Base-by-base conservation (phyloP, 805 yeast species). In the Barnettozyma sucrosica region DNA sequence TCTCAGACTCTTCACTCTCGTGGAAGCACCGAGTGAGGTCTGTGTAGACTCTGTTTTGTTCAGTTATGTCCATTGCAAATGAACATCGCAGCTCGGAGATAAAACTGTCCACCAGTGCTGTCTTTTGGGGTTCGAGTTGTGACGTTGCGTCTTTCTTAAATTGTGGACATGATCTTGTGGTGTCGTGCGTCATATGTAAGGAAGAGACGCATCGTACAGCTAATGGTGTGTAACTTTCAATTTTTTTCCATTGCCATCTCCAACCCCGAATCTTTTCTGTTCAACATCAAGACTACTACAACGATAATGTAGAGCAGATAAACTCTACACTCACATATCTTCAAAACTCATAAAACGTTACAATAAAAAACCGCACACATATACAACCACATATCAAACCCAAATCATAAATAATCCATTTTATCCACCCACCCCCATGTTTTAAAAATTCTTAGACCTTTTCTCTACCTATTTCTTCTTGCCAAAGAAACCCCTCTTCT, bases 401-500 rank as follows among this genome's bases (percentile, higher is more conserved):
- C 32, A 28, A 13, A 13, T 36, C 38, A 21, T n/a, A 23, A 23
- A 24, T 37, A 23, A 24, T 37, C 41, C 23, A 24, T 37, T 24
- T 37, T 16, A n/a, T 16, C 18, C 26, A 37, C 39, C 7, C 18
- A 25, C n/a, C n/a, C 14, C 32, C 32, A 9, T 13, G 16, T 11
- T 28, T 28, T 28, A 11, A 13, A 28, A 28, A 23, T 23, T 23
- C 5, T 23, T 28, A 13, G 13, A n/a, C 32, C 5, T 11, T 26
- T 30, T 16, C 32, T 23, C 37, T 43, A 43, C 21, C 80, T n/a
- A n/a, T n/a, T n/a, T 80, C 75, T 79, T 80, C 60, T 83, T 76
- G 45, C 96, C 89, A 62, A 92, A 89, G 42, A 88, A 66, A 5
- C 93, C 89, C 57, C 79, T 76, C 78, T 85, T 87, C 78, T 84